Conservation (phyloP, 2,329 filamentous ascomycete genomes). For the Daldinia eschscholtzii region DNA sequence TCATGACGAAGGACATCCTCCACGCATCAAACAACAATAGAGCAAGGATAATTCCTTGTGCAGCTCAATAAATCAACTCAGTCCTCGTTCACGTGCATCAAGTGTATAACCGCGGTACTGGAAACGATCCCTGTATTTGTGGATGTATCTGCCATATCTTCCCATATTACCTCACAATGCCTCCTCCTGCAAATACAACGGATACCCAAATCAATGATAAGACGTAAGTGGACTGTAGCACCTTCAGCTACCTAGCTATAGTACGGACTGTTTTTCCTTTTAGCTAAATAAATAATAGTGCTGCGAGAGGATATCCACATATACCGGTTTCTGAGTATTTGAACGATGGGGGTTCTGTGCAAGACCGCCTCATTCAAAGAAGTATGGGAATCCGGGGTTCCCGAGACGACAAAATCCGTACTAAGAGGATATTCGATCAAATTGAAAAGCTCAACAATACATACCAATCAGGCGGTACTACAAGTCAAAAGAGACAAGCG, state of each 20-base stretch:
- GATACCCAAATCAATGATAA: background rate
- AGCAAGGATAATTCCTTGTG: background rate
- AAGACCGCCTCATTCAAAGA: background rate
- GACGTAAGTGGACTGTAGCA: background rate
- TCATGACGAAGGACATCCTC: background rate
- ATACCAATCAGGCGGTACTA: background rate
- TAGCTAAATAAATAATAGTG: background rate
- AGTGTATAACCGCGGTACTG: background rate
- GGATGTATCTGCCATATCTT: background rate
- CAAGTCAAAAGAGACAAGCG: background rate
- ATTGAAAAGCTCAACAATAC: background rate
- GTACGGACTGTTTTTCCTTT: background rate
- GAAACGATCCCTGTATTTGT: background rate
- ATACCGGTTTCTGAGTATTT: background rate
- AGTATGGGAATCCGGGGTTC: background rate
- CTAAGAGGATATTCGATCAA: background rate
- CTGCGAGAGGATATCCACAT: background rate
- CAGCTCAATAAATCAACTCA: background rate
- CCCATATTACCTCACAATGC: background rate
- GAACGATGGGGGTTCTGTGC: background rate
- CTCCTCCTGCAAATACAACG: background rate
- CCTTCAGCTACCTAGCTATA: background rate
- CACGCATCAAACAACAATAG: background rate
- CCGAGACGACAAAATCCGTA: background rate
- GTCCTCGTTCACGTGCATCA: background rate